A percentile compares a stretch with the other conserved stretches of the same genome.
phyloP scores from a whole-genome alignment of 495 filamentous ascomycete species.

The Talaromyces wortmannii region DNA sequence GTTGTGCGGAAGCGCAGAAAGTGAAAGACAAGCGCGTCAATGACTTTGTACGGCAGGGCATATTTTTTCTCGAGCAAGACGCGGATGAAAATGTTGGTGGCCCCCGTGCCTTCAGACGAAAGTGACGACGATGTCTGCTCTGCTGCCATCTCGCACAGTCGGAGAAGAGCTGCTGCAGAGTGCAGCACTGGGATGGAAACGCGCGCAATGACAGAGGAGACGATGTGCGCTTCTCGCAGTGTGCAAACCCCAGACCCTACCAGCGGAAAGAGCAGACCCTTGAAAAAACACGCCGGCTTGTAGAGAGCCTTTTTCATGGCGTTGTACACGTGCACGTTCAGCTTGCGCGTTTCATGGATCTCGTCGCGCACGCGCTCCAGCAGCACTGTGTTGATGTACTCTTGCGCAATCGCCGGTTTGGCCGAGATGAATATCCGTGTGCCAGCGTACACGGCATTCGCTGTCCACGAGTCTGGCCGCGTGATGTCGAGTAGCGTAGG shows the following conservation, averaged over 20 bases:
- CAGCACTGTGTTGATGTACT: slow-evolving; percentile 73
- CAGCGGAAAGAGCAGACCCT: slow-evolving; percentile 89
- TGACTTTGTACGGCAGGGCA: slow-evolving; percentile 87
- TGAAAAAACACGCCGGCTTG: slow-evolving; percentile 96
- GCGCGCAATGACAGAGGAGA: slow-evolving; percentile 73
- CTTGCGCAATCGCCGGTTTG: slow-evolving; percentile 67
- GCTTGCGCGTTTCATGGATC: slow-evolving; percentile 76
- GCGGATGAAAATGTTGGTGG: slow-evolving; percentile 89
- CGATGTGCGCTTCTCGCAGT: slow-evolving; percentile 83
- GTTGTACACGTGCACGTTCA: slow-evolving; percentile 93
- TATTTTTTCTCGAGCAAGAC: slow-evolving; percentile 94
- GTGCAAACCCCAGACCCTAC: slow-evolving; percentile 73
- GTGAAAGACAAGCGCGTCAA: slow-evolving; percentile 93
- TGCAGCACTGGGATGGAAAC: slow-evolving; percentile 84
- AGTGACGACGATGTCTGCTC: slow-evolving; percentile 69
- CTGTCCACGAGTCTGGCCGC: slow-evolving; percentile 76
- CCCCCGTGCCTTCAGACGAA: slow-evolving; percentile 65
- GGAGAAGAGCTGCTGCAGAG: slow-evolving; percentile 84
- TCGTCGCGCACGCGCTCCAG: slow-evolving; percentile 86
- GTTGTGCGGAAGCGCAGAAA: slow-evolving; percentile 78
- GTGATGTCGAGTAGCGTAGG: slow-evolving; percentile 79
- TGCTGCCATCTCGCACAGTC: slow-evolving; percentile 87
- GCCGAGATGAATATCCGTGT: slow-evolving; percentile 84
- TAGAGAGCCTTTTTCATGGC: slow-evolving; percentile 88
- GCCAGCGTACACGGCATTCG: slow-evolving; percentile 78